phyloP scores from a whole-genome alignment of 176 grass and related monocot genomes.

The Oropetium thomaeum region DNA sequence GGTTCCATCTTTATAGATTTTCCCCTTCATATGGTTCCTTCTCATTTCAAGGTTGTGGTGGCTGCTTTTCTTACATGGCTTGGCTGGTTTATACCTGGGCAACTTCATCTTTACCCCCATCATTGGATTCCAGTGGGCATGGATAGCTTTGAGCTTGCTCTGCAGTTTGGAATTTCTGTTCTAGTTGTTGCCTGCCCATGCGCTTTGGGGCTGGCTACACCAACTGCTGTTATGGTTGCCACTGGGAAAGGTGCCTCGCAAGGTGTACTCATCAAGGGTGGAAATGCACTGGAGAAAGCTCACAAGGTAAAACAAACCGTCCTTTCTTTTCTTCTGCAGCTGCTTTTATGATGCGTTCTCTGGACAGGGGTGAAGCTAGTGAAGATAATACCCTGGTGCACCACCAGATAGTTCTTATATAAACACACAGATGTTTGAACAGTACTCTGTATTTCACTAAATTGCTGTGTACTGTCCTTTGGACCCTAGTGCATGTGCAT shows the following conservation, averaged over 20 bases:
- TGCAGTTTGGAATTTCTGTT: slow-evolving; percentile 98
- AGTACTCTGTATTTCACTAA: too few species aligned
- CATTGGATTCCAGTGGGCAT: slow-evolving; percentile 87
- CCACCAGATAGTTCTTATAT: too few species aligned
- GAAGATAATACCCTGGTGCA: too few species aligned
- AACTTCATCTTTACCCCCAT: slow-evolving; percentile 62
- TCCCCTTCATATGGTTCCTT: slow-evolving; percentile 10
- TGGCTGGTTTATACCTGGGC: slow-evolving; percentile 77
- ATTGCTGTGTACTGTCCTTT: too few species aligned
- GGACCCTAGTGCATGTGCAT: too few species aligned
- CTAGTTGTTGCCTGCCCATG: slow-evolving; percentile 95
- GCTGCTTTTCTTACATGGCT: slow-evolving; percentile 89
- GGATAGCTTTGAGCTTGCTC: slow-evolving; percentile 95
- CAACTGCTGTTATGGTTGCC: slow-evolving; percentile 99
- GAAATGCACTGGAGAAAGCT: slow-evolving; percentile 96
- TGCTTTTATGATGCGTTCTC: not conserved
- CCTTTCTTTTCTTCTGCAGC: not conserved
- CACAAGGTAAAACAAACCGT: slow-evolving; percentile 60
- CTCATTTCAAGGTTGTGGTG: slow-evolving; percentile 63
- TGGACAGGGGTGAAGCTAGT: too few species aligned
- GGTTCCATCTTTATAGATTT: not conserved
- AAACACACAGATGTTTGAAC: too few species aligned
- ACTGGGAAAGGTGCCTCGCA: slow-evolving; percentile 98
- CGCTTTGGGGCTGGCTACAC: slow-evolving; percentile 92
- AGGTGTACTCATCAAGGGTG: slow-evolving; percentile 97